Evolutionary conservation across 1,139 yeast species (phyloP), one percentile per base, ranked within the genome.

Genomic region (Pichia sp.): DNA sequence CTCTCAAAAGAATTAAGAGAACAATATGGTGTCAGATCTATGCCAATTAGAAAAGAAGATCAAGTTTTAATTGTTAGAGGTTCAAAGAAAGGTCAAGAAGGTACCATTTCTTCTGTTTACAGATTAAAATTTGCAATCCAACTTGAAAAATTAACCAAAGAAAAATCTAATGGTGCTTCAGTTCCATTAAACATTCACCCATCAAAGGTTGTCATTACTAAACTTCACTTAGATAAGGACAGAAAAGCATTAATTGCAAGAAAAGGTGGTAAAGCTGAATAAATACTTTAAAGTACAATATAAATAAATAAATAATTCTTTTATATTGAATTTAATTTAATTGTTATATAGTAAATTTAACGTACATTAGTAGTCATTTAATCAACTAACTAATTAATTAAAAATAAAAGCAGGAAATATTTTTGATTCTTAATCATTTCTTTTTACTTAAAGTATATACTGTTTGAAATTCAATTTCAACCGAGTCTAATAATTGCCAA

Each of bases 41-140:
- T 94, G 63, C 99, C 99, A 74, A 83, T 94, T 81, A 94, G 97
- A 84, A 86, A 87, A 78, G 95, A 90, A 64, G 99, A 94, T 72
- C 92, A 86, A 74, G 96, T 94, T 64, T 71, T 78, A 64, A 92
- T 94, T 69, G 90, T 83, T 72, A 92, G 99, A 78, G 99, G 99
- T 70, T 86, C 98, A 68, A 86, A 87, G 86, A 94, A 92, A 82
- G 98, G 97, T 72, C 90, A 92, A 67, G 98, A 92, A 80, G 99
- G 98, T 76, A 87, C 89, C 79, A 82, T 94, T 71, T 78, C 92
- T 65, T 85, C 96, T 60, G 98, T 92, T 63, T 94, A 94, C 96
- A 92, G 99, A 86, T 86, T 92, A 76, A 94, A 92, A 77, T 94
- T 79, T 71, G 82, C 96, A 65, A 79, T 94, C 63, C 97, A 90